Base-by-base conservation (phyloP, 129 eudicot species). In the Tanacetum coccineum region DNA sequence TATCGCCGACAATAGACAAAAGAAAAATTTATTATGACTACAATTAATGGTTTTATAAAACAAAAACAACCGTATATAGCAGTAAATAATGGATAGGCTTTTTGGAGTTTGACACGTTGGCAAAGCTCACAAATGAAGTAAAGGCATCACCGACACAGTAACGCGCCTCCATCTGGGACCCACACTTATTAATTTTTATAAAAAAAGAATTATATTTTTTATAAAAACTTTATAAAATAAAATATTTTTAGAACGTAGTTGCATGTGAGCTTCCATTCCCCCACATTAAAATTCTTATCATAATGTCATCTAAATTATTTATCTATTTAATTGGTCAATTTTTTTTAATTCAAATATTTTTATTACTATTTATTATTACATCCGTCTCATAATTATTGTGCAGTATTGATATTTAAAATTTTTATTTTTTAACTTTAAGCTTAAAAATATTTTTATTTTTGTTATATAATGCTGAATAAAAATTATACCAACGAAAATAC, bases 121-220 rank as follows among this genome's bases (percentile, higher is more conserved):
- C 78, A 55, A 22, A 22, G 25, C 46, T 58, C 68, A 58, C 54
- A 56, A 20, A 66, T 48, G 79, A 74, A 67, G 73, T 49, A 75
- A 75, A 75, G 79, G 74, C 56, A 39, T 67, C 79, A 75, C 79
- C 79, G 79, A 68, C 79, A 66, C 60, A 66, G 53, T 74, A 74
- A 74, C 78, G 78, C 78, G 61, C 79, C 78, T 74, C 46, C 62
- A 20, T 20, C 1, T 32, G 62, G 79, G 64, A 4, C 74, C 73
- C 79, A 49, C 68, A 1, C 9, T 52, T 12, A 14, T 51, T 40
- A 42, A 26, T 45, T 45, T 45, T 45, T 57, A 13, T 17, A 12
- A 3, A 18, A 3, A 11, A n/a, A n/a, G n/a, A n/a, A 3, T 39
- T 10, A 12, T n/a, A 1, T 18, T 25, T 58, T 22, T 0, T 13